phyloP scores from a whole-genome alignment of 2,329 filamentous ascomycete species.

The Atkinsonella hypoxylon region DNA sequence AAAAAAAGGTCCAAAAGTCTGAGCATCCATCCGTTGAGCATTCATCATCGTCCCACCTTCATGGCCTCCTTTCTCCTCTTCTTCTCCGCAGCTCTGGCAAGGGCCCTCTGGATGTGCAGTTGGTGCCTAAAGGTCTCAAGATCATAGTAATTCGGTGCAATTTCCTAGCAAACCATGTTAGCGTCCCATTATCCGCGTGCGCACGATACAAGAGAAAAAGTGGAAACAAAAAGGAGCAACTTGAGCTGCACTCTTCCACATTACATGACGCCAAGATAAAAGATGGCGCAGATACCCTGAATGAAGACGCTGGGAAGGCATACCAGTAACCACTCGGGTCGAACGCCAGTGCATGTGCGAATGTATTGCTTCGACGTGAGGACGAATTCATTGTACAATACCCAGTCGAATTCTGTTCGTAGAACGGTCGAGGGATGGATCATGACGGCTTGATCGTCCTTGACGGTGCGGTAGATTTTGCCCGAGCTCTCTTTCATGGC shows the following conservation, averaged over 20 bases:
- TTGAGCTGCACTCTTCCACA: too few relatives aligned
- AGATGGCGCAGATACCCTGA: too few relatives aligned
- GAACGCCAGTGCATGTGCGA: slow-evolving; percentile 80
- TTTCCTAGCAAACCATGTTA: slow-evolving; percentile 51
- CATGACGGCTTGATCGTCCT: slow-evolving; percentile 88
- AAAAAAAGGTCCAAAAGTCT: not conserved
- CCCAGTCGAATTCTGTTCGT: slow-evolving; percentile 84
- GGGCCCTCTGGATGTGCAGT: slow-evolving; percentile 67
- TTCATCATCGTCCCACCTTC: slow-evolving; percentile 32
- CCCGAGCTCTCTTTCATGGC: slow-evolving; percentile 82
- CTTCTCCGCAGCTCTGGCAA: slow-evolving; percentile 46
- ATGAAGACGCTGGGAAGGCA: slow-evolving; percentile 17
- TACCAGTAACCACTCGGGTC: slow-evolving; percentile 89
- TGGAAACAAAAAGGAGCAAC: not conserved
- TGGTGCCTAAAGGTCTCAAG: slow-evolving; percentile 69
- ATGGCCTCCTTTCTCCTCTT: slow-evolving; percentile 47
- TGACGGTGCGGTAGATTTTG: slow-evolving; percentile 90
- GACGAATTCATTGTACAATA: slow-evolving; percentile 97
- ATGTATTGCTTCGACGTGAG: slow-evolving; percentile 98
- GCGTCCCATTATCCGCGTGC: not conserved
- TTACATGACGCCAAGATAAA: too few relatives aligned
- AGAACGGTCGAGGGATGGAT: slow-evolving; percentile 90
- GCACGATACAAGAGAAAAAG: not conserved
- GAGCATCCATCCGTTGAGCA: not conserved
- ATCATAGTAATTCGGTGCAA: slow-evolving; percentile 88